These are phyloP conservation scores for Epichloe elymi DNA, from an alignment of 2,329 filamentous ascomycete genomes.

Conservation along the genomic window DNA sequence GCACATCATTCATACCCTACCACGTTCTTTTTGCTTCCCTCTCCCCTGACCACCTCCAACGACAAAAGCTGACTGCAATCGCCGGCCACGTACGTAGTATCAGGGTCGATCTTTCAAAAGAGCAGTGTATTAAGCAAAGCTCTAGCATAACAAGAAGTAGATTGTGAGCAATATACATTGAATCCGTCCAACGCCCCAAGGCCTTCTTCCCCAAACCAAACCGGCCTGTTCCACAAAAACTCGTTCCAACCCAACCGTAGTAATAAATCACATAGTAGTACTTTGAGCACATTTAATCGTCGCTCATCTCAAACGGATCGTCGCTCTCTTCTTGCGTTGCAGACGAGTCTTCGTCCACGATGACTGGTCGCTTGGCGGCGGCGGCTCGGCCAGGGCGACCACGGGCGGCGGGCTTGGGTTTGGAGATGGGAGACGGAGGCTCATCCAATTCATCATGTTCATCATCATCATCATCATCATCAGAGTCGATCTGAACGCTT, in stretches of 20 bases:
- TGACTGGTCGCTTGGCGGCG: conserved; percentile 21
- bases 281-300: conserved; percentile 11
- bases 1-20: too few species aligned
- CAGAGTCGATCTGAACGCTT: conserved; percentile 17
- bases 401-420: conserved; percentile 22
- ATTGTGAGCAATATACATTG: background rate
- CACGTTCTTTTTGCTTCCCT: too few species aligned
- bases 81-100: too few species aligned
- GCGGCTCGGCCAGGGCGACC: conserved; percentile 34
- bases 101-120: too few species aligned
- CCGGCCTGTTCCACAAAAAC: background rate
- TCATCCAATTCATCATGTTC: conserved; percentile 27
- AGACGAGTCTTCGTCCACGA: conserved; percentile 26
- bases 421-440: conserved; percentile 26
- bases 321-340: conserved; percentile 25
- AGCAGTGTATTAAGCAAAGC: background rate
- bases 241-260: background rate
- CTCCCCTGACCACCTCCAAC: too few species aligned
- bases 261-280: background rate
- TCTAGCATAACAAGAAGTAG: background rate
- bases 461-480: conserved; percentile 26
- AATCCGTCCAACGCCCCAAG: conserved; percentile 1
- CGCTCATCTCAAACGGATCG: conserved; percentile 34
- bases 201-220: background rate
- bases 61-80: too few species aligned